Conservation (phyloP, 2,329 filamentous ascomycete species). For the Arthrobotrys entomopaga region DNA sequence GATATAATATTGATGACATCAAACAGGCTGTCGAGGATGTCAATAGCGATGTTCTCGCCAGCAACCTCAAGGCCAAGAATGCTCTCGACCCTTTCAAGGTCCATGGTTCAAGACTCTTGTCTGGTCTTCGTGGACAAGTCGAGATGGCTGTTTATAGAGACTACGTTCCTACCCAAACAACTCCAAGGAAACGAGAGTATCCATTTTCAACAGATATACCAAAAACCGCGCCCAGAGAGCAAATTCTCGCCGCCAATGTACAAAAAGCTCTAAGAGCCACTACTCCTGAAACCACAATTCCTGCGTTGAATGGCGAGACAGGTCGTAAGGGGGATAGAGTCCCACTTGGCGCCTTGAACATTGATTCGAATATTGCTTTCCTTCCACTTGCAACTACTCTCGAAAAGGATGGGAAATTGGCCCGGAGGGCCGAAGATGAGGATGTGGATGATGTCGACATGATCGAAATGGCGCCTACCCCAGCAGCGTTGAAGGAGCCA, state of each 20-base stretch:
- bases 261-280: slow-evolving; percentile 14
- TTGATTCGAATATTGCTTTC: slow-evolving; percentile 38
- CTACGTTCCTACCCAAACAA: slow-evolving; percentile 85
- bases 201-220: slow-evolving; percentile 82
- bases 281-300: slow-evolving; percentile 12
- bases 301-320: slow-evolving; percentile 1
- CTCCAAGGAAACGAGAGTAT: slow-evolving; percentile 83
- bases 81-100: slow-evolving; percentile 71
- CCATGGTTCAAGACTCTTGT: slow-evolving; percentile 69
- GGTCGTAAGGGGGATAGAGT: slow-evolving; percentile 43
- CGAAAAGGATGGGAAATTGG: slow-evolving; percentile 29
- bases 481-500: not conserved
- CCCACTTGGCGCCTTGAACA: slow-evolving; percentile 23
- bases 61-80: slow-evolving; percentile 68
- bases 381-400: slow-evolving; percentile 11
- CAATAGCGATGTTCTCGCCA: slow-evolving; percentile 69
- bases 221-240: slow-evolving; percentile 70
- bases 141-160: slow-evolving; percentile 74
- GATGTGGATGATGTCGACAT: slow-evolving; percentile 48
- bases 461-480: slow-evolving; percentile 15
- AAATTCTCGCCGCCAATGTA: slow-evolving; percentile 47
- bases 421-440: slow-evolving; percentile 24
- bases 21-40: slow-evolving; percentile 44
- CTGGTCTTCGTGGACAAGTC: slow-evolving; percentile 76
- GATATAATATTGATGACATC: slow-evolving; percentile 51